These are phyloP conservation scores for Backusella tuberculispora DNA, from an alignment of 192 early-diverging fungal species.

Conservation along the genomic window DNA sequence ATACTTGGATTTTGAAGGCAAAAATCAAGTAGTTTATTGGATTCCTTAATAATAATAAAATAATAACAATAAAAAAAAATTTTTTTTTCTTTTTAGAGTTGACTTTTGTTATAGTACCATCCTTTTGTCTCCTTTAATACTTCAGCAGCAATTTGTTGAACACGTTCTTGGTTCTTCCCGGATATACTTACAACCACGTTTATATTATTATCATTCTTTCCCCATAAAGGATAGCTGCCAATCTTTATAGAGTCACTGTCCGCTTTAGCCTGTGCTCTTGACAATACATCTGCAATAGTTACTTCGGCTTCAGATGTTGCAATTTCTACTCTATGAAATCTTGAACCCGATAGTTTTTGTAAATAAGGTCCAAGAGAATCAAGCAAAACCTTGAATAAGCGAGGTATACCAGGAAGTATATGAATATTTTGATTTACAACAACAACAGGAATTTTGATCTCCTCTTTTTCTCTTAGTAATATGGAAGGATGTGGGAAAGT, in stretches of 20 bases:
- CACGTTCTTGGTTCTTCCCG: constrained; percentile 40
- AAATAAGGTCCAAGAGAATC: constrained; percentile 37
- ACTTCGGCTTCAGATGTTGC: constrained; percentile 49
- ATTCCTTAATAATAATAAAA: constrained; percentile 6
- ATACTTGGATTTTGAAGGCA: constrained; percentile 44
- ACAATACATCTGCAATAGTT: constrained; percentile 46
- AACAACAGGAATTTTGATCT: constrained; percentile 70
- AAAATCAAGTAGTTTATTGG: constrained; percentile 41
- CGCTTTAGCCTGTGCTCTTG: constrained; percentile 37
- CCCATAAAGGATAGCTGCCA: constrained; percentile 56
- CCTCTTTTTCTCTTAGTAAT: constrained; percentile 48
- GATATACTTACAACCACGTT: constrained; percentile 56
- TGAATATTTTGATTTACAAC: constrained; percentile 62
- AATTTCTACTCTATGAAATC: constrained; percentile 48
- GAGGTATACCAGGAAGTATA: constrained; percentile 73
- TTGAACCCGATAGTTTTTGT: background rate
- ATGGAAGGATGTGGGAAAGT: constrained; percentile 52
- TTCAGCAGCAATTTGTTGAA: constrained; percentile 35
- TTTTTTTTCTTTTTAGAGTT: constrained; percentile 2
- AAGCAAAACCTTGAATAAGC: constrained; percentile 57
- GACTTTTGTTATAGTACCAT: constrained; percentile 20
- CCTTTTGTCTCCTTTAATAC: constrained; percentile 22
- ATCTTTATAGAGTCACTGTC: constrained; percentile 43
- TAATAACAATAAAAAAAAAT: background rate
- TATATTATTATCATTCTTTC: constrained; percentile 8